Conservation (phyloP, 2,329 filamentous ascomycete species). For the Capronia coronata region DNA sequence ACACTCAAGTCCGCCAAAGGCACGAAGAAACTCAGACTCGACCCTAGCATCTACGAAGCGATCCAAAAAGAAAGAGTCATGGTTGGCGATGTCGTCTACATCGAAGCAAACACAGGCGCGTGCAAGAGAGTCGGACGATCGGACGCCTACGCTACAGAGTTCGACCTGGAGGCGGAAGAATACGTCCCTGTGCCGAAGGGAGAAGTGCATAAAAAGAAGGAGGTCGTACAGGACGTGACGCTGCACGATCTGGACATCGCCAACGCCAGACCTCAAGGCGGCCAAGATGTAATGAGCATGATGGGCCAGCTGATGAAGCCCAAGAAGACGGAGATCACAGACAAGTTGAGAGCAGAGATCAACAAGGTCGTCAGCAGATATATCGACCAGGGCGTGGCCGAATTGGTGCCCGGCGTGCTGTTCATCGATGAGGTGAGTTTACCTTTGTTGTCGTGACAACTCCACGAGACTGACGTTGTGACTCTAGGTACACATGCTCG, state of each 20-base stretch:
- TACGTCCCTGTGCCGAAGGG: conserved; percentile 98
- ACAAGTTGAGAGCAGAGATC: conserved; percentile 91
- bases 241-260: conserved; percentile 94
- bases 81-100: conserved; percentile 96
- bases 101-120: conserved; percentile 96
- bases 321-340: conserved; percentile 98
- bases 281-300: conserved; percentile 99
- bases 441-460: conserved; percentile 13
- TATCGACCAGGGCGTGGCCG: conserved; percentile 95
- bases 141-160: conserved; percentile 96
- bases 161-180: conserved; percentile 96
- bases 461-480: conserved; percentile 12
- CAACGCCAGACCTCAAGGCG: conserved; percentile 89
- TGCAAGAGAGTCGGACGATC: conserved; percentile 95
- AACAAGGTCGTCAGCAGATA: conserved; percentile 99
- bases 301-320: conserved; percentile 99
- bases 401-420: conserved; percentile 93
- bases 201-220: conserved; percentile 99
- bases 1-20: conserved; percentile 92
- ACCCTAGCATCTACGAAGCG: conserved; percentile 97
- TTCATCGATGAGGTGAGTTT: conserved; percentile 88
- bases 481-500: conserved; percentile 90
- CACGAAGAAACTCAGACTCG: conserved; percentile 93
- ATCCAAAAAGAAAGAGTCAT: conserved; percentile 97
- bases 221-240: conserved; percentile 97